Base-by-base conservation (phyloP, 1,284 basidiomycete genomes). In the Apiotrichum laibachii region DNA sequence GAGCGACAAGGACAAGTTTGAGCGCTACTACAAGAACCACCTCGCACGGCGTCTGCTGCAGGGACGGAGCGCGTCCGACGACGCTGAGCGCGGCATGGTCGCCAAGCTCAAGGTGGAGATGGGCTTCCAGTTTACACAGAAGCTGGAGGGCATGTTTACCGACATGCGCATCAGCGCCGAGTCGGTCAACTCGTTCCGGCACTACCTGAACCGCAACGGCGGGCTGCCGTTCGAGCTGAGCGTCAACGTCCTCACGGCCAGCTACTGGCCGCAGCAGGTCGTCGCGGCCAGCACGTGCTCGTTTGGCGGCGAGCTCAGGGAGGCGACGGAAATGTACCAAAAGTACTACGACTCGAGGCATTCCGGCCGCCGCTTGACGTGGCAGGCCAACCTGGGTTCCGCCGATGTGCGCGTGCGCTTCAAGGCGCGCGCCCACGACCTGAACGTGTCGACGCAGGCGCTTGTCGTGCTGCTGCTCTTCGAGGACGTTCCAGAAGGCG, bases 61-160 rank as follows among this genome's bases (percentile, higher is more conserved):
- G 46, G 86, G 85, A 13, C 86, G 92, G 19, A 95, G 91, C 34
- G 88, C 94, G 2, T 95, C 92, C 1, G 96, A 99, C 72, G 96
- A 99, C 76, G 95, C 96, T 2, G 96, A 99, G 76, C 87, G 91
- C 53, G 92, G 90, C 58, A 98, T 99, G 95, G 85, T 99, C 15
- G 89, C 92, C 53, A 99, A 98, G 80, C 86, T 99, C 73, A 99
- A 99, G 81, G 84, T 98, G 43, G 94, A 99, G 50, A 75, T 72
- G 72, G 96, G 96, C 10, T 90, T 90, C 72, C 92, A 95, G 72
- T 99, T 98, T 75, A 98, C 96, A 0, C 92, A 97, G 78, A 96
- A 96, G 75, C 82, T 99, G 66, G 95, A 99, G 77, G 95, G 96
- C 56, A 99, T 99, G 96, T 95, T 99, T 82, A 86, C 94, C 68